Evolutionary conservation across 805 yeast genomes (phyloP).

Genomic region (Ogataea nitratoaversa): DNA sequence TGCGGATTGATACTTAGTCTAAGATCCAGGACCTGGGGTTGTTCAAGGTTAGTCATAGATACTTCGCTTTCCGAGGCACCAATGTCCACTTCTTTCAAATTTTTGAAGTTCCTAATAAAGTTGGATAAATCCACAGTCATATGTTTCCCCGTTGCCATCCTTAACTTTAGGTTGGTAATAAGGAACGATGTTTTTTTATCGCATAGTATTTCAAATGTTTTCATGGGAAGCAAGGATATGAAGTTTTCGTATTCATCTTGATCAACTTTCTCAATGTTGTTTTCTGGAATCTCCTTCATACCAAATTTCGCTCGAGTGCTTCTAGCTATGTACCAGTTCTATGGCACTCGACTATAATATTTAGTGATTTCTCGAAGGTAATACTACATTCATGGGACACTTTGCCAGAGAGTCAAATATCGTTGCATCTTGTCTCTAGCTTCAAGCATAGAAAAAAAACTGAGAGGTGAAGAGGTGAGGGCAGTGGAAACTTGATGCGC

Average conservation of each 20-base stretch:
- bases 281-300: neutral
- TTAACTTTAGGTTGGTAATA: neutral
- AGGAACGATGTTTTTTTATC: neutral
- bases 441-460: no score
- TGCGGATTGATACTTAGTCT: neutral
- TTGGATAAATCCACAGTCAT: neutral
- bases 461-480: no score
- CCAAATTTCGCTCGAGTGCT: neutral
- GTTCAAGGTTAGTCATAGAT: neutral
- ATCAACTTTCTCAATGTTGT: neutral
- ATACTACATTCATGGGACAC: no score
- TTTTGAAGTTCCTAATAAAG: constrained; percentile 1
- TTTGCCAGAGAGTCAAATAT: no score
- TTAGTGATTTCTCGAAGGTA: no score
- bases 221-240: neutral
- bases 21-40: neutral
- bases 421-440: no score
- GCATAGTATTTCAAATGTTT: neutral
- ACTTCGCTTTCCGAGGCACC: neutral
- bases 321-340: no score
- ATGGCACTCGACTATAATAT: no score
- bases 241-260: neutral
- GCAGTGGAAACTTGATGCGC: no score
- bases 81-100: neutral
- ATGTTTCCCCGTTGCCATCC: neutral